A percentile compares a stretch with the other conserved stretches of the same genome.
Conservation (phyloP, 2,329 filamentous ascomycete species). For the Thermothelomyces thermophilus region DNA sequence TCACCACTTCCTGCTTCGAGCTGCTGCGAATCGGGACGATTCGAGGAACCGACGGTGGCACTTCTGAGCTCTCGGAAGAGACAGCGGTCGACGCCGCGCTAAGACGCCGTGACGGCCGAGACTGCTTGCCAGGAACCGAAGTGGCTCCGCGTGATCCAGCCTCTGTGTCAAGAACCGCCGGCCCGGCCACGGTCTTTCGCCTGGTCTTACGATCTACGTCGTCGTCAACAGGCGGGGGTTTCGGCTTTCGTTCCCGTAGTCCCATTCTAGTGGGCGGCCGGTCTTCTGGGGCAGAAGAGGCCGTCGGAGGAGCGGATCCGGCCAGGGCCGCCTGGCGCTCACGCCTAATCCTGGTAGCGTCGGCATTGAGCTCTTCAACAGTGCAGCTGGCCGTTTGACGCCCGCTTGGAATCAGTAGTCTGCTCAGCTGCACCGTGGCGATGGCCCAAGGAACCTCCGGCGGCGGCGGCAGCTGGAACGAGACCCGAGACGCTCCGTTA, state of each 20-base stretch:
- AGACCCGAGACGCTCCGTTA: constrained; percentile 31
- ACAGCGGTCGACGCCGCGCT: constrained; percentile 40
- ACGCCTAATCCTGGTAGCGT: constrained; percentile 54
- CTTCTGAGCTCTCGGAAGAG: constrained; percentile 23
- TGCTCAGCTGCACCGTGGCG: constrained; percentile 76
- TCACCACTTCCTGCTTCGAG: constrained; percentile 36
- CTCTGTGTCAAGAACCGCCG: constrained; percentile 40
- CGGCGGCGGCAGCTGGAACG: constrained; percentile 51
- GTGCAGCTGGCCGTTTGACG: constrained; percentile 70
- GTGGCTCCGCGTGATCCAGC: constrained; percentile 27
- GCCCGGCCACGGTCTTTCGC: constrained; percentile 55
- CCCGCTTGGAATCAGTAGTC: constrained; percentile 69
- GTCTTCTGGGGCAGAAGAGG: constrained; percentile 23
- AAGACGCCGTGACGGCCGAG: constrained; percentile 40
- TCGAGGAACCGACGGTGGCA: constrained; percentile 20
- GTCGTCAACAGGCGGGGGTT: constrained; percentile 45
- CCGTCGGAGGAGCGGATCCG: constrained; percentile 9
- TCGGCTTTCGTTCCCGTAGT: constrained; percentile 63
- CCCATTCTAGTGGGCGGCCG: constrained; percentile 58
- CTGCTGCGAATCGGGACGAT: constrained; percentile 16
- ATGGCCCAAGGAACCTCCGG: constrained; percentile 81
- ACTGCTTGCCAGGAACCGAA: constrained; percentile 23
- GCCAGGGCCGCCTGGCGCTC: constrained; percentile 55
- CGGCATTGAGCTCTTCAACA: constrained; percentile 69
- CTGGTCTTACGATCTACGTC: constrained; percentile 39